These are phyloP conservation scores for Ophiostoma triangulosporum DNA, from an alignment of 2,329 filamentous ascomycete genomes.

Conservation along the genomic window DNA sequence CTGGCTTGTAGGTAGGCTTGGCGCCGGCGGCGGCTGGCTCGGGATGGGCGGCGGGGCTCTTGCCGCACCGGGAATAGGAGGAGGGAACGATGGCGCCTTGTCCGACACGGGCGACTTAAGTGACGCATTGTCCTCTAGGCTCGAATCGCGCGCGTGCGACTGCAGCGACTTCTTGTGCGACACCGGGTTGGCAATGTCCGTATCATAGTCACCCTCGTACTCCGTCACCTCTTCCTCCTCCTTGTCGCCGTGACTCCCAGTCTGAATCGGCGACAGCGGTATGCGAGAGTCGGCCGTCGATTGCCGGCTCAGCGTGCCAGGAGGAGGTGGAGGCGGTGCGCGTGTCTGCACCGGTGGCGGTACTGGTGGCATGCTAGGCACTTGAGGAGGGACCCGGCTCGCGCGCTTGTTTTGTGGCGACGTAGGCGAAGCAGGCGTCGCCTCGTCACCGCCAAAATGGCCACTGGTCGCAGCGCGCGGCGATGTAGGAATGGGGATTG, in stretches of 20 bases:
- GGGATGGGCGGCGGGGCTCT: conserved; percentile 53
- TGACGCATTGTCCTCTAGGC: conserved; percentile 54
- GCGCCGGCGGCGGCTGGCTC: conserved; percentile 28
- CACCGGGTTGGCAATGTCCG: conserved; percentile 88
- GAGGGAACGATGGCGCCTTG: conserved; percentile 32
- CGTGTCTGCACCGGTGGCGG: conserved; percentile 38
- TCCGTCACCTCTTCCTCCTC: conserved; percentile 75
- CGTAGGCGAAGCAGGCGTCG: conserved; percentile 23
- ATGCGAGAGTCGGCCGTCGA: conserved; percentile 42
- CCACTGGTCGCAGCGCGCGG: conserved; percentile 25
- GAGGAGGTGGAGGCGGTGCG: conserved; percentile 54
- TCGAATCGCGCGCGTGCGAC: conserved; percentile 63
- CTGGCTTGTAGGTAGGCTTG: conserved; percentile 9
- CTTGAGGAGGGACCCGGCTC: conserved; percentile 45
- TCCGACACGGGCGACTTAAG: conserved; percentile 41
- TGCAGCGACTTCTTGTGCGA: conserved; percentile 89
- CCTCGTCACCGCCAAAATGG: conserved; percentile 22
- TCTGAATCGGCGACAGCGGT: conserved; percentile 27
- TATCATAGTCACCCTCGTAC: conserved; percentile 96
- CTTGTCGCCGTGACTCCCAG: conserved; percentile 39
- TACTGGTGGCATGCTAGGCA: conserved; percentile 41
- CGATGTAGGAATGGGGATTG: conserved; percentile 21
- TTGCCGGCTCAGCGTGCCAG: conserved; percentile 39
- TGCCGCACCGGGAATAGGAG: conserved; percentile 46
- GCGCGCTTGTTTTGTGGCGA: conserved; percentile 34